Evolutionary conservation across 2,329 filamentous ascomycete genomes (phyloP).

Genomic region (Monilinia fructicola): DNA sequence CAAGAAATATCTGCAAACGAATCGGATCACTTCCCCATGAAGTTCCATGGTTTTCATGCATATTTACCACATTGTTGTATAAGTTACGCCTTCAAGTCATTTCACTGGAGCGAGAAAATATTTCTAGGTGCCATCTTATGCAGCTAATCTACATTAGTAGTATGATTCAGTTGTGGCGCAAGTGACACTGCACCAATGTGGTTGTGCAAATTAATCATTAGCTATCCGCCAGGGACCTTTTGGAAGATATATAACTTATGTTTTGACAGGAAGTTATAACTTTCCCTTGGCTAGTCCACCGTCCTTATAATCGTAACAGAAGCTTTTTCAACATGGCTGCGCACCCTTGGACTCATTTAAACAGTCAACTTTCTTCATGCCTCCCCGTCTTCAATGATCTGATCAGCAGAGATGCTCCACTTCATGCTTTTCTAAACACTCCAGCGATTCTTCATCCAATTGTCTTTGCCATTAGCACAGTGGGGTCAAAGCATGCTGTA

Average conservation of each 20-base stretch:
- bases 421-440: not conserved
- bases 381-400: not conserved
- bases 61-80: not conserved
- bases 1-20: too few relatives aligned
- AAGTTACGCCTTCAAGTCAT: not conserved
- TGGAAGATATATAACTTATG: too few relatives aligned
- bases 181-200: not conserved
- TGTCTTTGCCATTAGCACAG: not conserved
- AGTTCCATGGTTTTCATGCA: not conserved
- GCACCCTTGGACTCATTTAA: not conserved
- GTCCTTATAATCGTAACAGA: not conserved
- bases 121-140: not conserved
- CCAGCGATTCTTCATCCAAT: not conserved
- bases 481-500: not conserved
- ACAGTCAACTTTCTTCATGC: not conserved
- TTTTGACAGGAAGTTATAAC: too few relatives aligned
- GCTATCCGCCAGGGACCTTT: too few relatives aligned
- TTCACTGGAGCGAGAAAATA: too few relatives aligned
- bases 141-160: not conserved
- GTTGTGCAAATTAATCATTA: not conserved
- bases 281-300: too few relatives aligned
- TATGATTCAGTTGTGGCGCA: constrained; percentile 5
- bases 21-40: not conserved
- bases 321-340: not conserved
- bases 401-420: not conserved